Conservation (phyloP, 768 basidiomycete species). For the Dendrothele bispora region DNA sequence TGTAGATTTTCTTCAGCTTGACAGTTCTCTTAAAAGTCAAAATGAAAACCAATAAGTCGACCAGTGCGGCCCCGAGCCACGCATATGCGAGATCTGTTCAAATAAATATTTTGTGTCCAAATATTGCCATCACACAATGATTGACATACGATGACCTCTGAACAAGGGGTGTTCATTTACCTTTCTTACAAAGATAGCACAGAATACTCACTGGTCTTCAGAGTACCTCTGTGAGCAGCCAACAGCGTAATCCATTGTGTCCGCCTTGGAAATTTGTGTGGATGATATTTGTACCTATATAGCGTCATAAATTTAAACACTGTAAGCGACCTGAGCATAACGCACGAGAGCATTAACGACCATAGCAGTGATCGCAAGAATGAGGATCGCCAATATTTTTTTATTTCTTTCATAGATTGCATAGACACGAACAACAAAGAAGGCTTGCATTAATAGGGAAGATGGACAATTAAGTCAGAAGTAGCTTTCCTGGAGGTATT, state of each 20-base stretch:
- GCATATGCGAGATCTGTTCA: not conserved
- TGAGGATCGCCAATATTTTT: not conserved
- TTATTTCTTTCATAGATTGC: not conserved
- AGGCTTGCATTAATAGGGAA: not conserved
- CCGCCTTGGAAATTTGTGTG: not conserved
- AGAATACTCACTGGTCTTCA: not conserved
- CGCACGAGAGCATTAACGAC: not conserved
- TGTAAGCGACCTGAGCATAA: not conserved
- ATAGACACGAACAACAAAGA: not conserved
- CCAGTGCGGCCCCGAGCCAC: slow-evolving; percentile 1
- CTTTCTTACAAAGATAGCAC: not conserved
- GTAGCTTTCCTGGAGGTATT: not conserved
- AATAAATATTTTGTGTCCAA: too few species aligned
- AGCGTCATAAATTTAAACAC: not conserved
- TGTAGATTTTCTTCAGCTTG: not conserved
- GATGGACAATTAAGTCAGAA: too few species aligned
- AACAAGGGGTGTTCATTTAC: not conserved
- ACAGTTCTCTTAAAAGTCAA: slow-evolving; percentile 4
- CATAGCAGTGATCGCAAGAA: not conserved
- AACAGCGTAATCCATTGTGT: not conserved
- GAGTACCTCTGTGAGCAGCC: not conserved
- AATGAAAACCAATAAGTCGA: not conserved
- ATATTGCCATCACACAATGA: not conserved
- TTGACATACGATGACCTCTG: slow-evolving; percentile 5
- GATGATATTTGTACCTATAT: not conserved